phyloP scores from a whole-genome alignment of 2,329 filamentous ascomycete genomes.

The Dothidotthia symphoricarpi region DNA sequence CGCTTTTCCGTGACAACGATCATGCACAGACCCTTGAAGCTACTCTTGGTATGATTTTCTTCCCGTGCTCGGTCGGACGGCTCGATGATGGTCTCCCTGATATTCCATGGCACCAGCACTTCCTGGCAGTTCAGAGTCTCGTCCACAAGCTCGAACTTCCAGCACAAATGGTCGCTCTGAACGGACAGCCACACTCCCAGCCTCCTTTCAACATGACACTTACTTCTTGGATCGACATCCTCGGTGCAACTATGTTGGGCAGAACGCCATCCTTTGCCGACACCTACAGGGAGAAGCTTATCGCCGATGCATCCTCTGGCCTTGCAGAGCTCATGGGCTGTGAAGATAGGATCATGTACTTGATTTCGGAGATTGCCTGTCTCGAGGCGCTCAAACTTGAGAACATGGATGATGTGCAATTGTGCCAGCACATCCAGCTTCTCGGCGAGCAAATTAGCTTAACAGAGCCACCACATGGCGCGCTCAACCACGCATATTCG shows the following conservation, averaged over 20 bases:
- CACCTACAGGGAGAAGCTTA: conserved; percentile 92
- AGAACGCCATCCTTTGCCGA: conserved; percentile 84
- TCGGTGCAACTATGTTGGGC: conserved; percentile 89
- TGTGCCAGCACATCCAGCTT: conserved; percentile 87
- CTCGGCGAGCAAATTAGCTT: conserved; percentile 82
- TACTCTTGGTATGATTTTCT: conserved; percentile 91
- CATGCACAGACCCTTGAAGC: conserved; percentile 89
- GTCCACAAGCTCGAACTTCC: conserved; percentile 83
- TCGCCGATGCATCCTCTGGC: conserved; percentile 64
- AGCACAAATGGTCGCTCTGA: conserved; percentile 59
- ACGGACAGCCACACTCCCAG: conserved; percentile 59
- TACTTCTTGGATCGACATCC: conserved; percentile 93
- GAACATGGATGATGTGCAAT: conserved; percentile 75
- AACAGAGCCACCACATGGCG: conserved; percentile 62
- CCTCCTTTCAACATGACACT: conserved; percentile 94
- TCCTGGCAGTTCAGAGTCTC: conserved; percentile 82
- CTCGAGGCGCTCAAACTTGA: conserved; percentile 81
- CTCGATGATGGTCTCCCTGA: conserved; percentile 82
- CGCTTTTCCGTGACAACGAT: conserved; percentile 74
- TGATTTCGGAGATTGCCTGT: conserved; percentile 96
- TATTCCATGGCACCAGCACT: conserved; percentile 96
- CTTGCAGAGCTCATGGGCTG: conserved; percentile 95
- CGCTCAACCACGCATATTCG: conserved; percentile 54
- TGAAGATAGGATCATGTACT: conserved; percentile 94
- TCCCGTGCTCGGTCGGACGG: conserved; percentile 87